Percentiles rank a stretch among this genome's conserved stretches.
phyloP scores from a whole-genome alignment of 208 protist genomes.

The Giardia duodenalis region DNA sequence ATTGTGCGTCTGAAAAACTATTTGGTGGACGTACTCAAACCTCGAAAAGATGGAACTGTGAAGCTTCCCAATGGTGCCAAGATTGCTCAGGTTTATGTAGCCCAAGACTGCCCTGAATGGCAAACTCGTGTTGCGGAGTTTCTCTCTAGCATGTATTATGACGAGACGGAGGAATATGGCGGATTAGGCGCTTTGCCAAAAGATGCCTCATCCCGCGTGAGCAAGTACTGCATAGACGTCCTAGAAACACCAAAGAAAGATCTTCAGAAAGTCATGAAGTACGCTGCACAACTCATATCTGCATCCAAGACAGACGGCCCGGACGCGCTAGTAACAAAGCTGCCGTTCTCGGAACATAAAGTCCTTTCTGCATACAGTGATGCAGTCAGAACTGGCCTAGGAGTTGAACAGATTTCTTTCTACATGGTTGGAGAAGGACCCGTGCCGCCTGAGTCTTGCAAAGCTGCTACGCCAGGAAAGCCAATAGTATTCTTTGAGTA shows the following conservation, averaged over 20 bases:
- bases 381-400: neutral
- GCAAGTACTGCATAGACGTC: neutral
- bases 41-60: neutral
- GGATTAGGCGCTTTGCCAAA: neutral
- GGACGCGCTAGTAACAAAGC: neutral
- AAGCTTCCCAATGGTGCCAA: neutral
- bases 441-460: neutral
- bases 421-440: constrained; percentile 23
- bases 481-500: constrained; percentile 28
- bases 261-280: neutral
- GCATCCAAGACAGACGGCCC: neutral
- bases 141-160: neutral
- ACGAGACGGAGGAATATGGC: neutral
- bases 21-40: neutral
- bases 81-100: constrained; percentile 3
- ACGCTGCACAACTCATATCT: neutral
- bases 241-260: neutral
- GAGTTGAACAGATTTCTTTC: neutral
- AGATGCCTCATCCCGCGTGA: neutral
- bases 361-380: neutral
- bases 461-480: neutral
- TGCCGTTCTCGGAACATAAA: constrained; percentile 1
- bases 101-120: neutral
- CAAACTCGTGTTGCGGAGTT: neutral
- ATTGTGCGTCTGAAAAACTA: neutral